Base-by-base conservation (phyloP, 1,284 basidiomycete genomes). In the Erythrobasidium hasegawianum region DNA sequence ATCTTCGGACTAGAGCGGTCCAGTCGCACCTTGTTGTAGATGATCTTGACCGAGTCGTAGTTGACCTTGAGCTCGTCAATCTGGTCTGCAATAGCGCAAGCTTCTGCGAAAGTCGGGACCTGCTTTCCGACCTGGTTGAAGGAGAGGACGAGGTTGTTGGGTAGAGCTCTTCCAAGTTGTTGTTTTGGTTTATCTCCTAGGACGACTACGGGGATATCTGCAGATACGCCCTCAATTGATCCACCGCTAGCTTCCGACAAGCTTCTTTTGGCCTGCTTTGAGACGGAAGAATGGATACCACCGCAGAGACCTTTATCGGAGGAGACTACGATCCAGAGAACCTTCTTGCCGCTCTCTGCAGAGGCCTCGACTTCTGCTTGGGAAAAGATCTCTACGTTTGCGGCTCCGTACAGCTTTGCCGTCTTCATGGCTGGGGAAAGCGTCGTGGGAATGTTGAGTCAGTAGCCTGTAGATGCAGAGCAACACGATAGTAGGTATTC, bases 241-340 rank as follows among this genome's bases (percentile, higher is more conserved):
- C 79, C 78, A 57, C 87, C 75, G 33, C 33, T 33, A 33, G 33
- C 33, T 56, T 85, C 80, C 57, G 75, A 73, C 69, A 83, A 68
- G 56, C 84, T 86, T 69, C 83, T 83, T 74, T 89, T 89, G 68
- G 90, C 89, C 59, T 85, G 84, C 81, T 97, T 97, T 73, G 89
- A 85, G 76, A 98, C 89, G 69, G 91, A 93, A 47, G 95, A 97
- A 83, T 98, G 95, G 77, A 99, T 97, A 86, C 96, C 96, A 81
- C 96, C 96, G 79, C 95, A 99, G 68, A 99, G 90, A 81, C 96
- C 95, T 83, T 96, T 95, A 86, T 98, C 95, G 67, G 94, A 97
- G 56, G 95, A 96, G 75, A 64, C 67, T 47, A 69, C 68, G 50
- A 69, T 61, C 64, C 65, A 69, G 41, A 69, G 68, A 9, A 53